Base-by-base conservation (phyloP, 2,329 filamentous ascomycete species). In the Lecanoromycetidae sp. region DNA sequence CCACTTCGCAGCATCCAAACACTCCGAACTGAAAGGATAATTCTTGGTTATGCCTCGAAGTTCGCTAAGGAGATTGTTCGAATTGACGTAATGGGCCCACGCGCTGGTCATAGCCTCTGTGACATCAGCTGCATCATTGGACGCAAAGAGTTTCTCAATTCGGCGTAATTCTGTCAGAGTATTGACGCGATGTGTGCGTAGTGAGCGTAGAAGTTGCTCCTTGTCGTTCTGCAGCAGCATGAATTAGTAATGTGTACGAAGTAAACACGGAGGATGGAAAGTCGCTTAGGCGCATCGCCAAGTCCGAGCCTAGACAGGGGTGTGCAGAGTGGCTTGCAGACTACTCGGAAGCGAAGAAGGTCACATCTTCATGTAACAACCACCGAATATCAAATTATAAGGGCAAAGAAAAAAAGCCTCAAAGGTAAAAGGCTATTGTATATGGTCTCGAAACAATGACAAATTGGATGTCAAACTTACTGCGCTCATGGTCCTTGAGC, bases 121-220 rank as follows among this genome's bases (percentile, higher is more conserved):
- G 38, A 83, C 75, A 44, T 78, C 75, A 35, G 76, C 70, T 33
- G 72, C 68, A 26, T 77, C 71, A 50, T 76, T 71, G 2, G 68
- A 62, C 3, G 78, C 75, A 20, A 82, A 79, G 3, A 76, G 69
- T 47, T 76, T 75, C 60, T 87, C 83, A 55, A 85, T 79, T 13
- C 80, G 78, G 54, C 82, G 79, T 23, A 87, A 74, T 52, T 84
- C 81, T 0, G 77, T 80, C 17, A 87, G 69, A 0, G 82, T 86
- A 60, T 86, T 87, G 60, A 86, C 69, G n/a, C 76, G 75, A 57
- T 83, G 80, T 0, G 75, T 77, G 35, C 68, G 68, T 19, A 87
- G 70, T 0, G 79, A 77, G 20, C 77, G 68, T 52, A 85, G 76
- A 52, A 83, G 70, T 52, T 79, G 72, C 13, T 65, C 60, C 54